Base-by-base conservation (phyloP, 768 basidiomycete genomes). In the Mycena maculata region DNA sequence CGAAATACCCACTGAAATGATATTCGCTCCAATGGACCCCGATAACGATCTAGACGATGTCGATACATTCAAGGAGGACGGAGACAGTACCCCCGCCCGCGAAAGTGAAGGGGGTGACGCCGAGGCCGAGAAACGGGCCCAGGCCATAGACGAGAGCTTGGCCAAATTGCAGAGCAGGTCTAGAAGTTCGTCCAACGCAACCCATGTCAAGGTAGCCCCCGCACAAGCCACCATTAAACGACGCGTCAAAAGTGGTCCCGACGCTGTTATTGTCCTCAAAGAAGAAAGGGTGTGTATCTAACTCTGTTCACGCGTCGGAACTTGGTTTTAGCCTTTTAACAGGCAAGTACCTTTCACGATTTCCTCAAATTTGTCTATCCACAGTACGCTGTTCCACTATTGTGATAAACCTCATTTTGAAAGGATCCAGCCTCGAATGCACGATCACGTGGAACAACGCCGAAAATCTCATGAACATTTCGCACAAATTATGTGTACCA, bases 381-480 rank as follows among this genome's bases (percentile, higher is more conserved):
- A 22, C 93, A 96, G 95, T 95, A 78, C 73, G 91, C 79, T 59
- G 16, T 28, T 20, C 59, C 38, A 3, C 18, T 60, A 33, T 22
- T 16, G 30, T 7, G 20, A 50, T 2, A 42, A 18, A 11, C 45
- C 39, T 52, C 41, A 67, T 9, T 45, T 22, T 55, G 38, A 52
- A 39, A 52, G 65, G 11, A 16, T 9, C 30, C 72, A 93, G 92
- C 69, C 83, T 96, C 60, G 92, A 95, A 69, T 97, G 95, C 79
- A 93, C 93, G 11, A 95, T 97, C 59, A 92, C 94, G 0, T 98
- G 96, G 94, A 93, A 94, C 72, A 98, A 98, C 76, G 96, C 95
- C 28, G 95, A 94, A 72, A 91, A 91, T 42, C 85, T 95, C 44
- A 92, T 96, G 88, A 94, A 96, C 74, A 91, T 97, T 23, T 90